phyloP scores from a whole-genome alignment of 192 early-diverging fungal species.

The Linnemannia schmuckeri region DNA sequence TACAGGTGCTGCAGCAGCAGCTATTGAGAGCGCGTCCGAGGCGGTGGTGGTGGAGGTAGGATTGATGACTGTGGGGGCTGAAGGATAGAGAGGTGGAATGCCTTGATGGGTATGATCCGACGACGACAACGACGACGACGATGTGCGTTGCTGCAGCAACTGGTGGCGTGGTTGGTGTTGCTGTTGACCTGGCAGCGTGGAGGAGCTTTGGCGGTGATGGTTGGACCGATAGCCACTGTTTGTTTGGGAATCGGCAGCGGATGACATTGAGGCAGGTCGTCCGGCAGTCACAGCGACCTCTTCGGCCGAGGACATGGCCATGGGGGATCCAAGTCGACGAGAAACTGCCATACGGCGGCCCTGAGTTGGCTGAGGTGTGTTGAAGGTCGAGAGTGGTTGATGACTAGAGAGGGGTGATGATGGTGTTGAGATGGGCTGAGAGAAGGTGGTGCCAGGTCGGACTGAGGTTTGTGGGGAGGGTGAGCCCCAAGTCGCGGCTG shows the following conservation, averaged over 20 bases:
- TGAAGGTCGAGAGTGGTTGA: conserved; percentile 11
- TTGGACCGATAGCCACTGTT: not conserved
- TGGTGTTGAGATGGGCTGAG: conserved; percentile 24
- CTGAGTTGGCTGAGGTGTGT: conserved; percentile 18
- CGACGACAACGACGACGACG: conserved; percentile 4
- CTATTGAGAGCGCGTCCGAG: not conserved
- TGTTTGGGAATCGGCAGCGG: not conserved
- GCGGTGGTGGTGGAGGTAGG: not conserved
- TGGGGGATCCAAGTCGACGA: conserved; percentile 26
- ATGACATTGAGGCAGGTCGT: not conserved
- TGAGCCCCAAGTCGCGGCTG: conserved; percentile 1
- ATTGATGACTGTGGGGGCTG: not conserved
- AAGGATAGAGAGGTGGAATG: conserved; percentile 1
- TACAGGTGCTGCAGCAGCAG: conserved; percentile 4
- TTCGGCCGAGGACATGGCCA: not conserved
- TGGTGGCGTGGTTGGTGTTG: not conserved
- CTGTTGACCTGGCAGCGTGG: conserved; percentile 25
- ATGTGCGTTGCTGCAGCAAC: not conserved
- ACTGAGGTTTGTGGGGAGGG: conserved; percentile 1
- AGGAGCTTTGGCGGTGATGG: conserved; percentile 39
- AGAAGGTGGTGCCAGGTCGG: not conserved
- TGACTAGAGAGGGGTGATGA: conserved; percentile 12
- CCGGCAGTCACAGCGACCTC: conserved; percentile 7
- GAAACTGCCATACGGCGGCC: conserved; percentile 45
- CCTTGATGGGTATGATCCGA: conserved; percentile 32